phyloP scores from a whole-genome alignment of 352 stramenopile species.

The Pythium phragmiticola region DNA sequence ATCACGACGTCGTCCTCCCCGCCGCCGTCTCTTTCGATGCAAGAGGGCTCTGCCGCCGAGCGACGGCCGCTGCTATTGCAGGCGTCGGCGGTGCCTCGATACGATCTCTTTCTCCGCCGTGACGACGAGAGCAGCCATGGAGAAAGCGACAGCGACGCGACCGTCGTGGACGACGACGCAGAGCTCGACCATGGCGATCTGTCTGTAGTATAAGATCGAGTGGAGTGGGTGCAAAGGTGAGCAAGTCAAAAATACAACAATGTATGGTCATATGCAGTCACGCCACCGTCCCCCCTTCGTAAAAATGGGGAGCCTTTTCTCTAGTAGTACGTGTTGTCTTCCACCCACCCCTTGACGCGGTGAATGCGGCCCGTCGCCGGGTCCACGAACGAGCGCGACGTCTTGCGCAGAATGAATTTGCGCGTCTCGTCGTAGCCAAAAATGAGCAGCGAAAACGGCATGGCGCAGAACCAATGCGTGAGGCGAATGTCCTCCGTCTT shows the following conservation, averaged over 20 bases:
- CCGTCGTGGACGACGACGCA: slow-evolving; percentile 21
- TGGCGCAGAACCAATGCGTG: slow-evolving; percentile 80
- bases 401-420: slow-evolving; percentile 84
- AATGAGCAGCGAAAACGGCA: slow-evolving; percentile 83
- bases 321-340: slow-evolving; percentile 85
- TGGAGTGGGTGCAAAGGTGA: not conserved
- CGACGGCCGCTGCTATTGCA: slow-evolving; percentile 14
- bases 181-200: not conserved
- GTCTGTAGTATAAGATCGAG: not conserved
- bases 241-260: not conserved
- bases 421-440: slow-evolving; percentile 86
- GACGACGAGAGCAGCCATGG: slow-evolving; percentile 2
- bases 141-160: slow-evolving; percentile 20
- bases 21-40: not conserved
- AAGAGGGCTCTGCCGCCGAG: slow-evolving; percentile 4
- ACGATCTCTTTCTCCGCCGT: slow-evolving; percentile 19
- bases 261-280: not conserved
- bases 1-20: slow-evolving; percentile 13
- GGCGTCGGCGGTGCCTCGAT: slow-evolving; percentile 44
- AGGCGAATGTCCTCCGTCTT: slow-evolving; percentile 72
- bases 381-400: slow-evolving; percentile 56
- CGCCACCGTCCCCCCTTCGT: not conserved
- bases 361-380: slow-evolving; percentile 51
- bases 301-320: not conserved
- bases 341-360: slow-evolving; percentile 64